phyloP scores from a whole-genome alignment of 2,329 filamentous ascomycete genomes.

The Orbilia brochopaga region DNA sequence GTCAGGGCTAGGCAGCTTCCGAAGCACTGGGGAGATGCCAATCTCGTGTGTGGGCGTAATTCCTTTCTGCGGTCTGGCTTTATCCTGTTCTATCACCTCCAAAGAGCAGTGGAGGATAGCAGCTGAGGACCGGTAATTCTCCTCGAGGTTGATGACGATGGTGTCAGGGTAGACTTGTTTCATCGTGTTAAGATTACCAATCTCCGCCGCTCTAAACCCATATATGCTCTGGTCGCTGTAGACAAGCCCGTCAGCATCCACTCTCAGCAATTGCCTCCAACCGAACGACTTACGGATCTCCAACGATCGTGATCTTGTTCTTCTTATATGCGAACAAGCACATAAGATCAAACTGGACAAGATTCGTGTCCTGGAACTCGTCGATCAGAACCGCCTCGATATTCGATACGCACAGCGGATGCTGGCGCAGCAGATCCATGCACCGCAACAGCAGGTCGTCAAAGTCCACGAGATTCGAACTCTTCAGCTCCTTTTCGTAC shows the following conservation, averaged over 20 bases:
- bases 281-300: slow-evolving; percentile 68
- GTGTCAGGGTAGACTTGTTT: slow-evolving; percentile 77
- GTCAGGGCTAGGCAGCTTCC: slow-evolving; percentile 71
- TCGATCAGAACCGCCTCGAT: slow-evolving; percentile 92
- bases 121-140: slow-evolving; percentile 92
- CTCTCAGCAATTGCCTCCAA: background rate
- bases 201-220: slow-evolving; percentile 90
- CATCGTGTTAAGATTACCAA: slow-evolving; percentile 82
- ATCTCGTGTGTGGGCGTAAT: slow-evolving; percentile 79
- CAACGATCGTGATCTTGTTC: slow-evolving; percentile 87
- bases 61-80: slow-evolving; percentile 76
- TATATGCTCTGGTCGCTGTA: slow-evolving; percentile 87
- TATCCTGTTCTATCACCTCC: slow-evolving; percentile 88
- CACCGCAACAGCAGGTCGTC: slow-evolving; percentile 89
- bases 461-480: slow-evolving; percentile 87
- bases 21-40: slow-evolving; percentile 79
- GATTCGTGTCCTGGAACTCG: slow-evolving; percentile 97
- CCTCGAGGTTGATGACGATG: slow-evolving; percentile 81
- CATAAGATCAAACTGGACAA: slow-evolving; percentile 94
- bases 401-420: slow-evolving; percentile 83
- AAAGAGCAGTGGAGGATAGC: slow-evolving; percentile 81
- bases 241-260: slow-evolving; percentile 3
- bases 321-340: slow-evolving; percentile 76
- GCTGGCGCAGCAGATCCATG: slow-evolving; percentile 73
- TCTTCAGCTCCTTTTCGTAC: slow-evolving; percentile 76